Conservation (phyloP, 2,329 filamentous ascomycete species). For the Lasiodiplodia theobromae region DNA sequence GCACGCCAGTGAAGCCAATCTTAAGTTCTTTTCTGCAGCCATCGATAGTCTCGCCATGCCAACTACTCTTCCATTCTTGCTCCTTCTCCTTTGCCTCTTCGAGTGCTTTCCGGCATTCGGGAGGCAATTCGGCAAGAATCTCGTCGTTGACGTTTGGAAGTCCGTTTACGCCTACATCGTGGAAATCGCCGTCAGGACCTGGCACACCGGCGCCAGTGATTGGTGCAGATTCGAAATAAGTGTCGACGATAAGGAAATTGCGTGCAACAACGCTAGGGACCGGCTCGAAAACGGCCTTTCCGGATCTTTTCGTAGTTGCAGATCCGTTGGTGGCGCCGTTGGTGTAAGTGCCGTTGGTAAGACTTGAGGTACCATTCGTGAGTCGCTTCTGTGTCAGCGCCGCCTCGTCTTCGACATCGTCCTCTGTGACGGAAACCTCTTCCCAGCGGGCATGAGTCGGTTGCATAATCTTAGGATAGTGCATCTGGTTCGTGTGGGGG, state of each 20-base stretch:
- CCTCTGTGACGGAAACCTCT: conserved; percentile 61
- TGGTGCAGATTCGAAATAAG: conserved; percentile 64
- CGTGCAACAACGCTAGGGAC: conserved; percentile 65
- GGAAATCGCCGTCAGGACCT: conserved; percentile 61
- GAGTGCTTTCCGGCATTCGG: conserved; percentile 76
- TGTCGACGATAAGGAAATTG: conserved; percentile 70
- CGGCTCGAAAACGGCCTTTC: conserved; percentile 56
- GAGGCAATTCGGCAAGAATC: conserved; percentile 69
- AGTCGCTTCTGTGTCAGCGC: conserved; percentile 13
- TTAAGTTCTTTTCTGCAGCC: conserved; percentile 55
- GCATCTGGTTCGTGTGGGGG: conserved; percentile 90
- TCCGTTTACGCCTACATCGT: conserved; percentile 61
- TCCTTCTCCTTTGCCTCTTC: conserved; percentile 71
- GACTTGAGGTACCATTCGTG: conserved; percentile 45
- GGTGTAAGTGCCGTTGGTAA: conserved; percentile 41
- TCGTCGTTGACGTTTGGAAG: conserved; percentile 71
- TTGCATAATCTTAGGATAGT: conserved; percentile 87
- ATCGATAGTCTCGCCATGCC: conserved; percentile 72
- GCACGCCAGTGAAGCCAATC: conserved; percentile 58
- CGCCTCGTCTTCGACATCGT: conserved; percentile 35
- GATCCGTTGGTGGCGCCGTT: conserved; percentile 23
- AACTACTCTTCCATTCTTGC: conserved; percentile 74
- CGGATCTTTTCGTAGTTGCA: conserved; percentile 27
- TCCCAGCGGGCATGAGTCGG: conserved; percentile 87
- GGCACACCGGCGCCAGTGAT: conserved; percentile 66